Percentiles rank a stretch among this genome's conserved stretches.
Evolutionary conservation across 2,329 filamentous ascomycete species (phyloP).

Genomic region (Didymella glomerata): DNA sequence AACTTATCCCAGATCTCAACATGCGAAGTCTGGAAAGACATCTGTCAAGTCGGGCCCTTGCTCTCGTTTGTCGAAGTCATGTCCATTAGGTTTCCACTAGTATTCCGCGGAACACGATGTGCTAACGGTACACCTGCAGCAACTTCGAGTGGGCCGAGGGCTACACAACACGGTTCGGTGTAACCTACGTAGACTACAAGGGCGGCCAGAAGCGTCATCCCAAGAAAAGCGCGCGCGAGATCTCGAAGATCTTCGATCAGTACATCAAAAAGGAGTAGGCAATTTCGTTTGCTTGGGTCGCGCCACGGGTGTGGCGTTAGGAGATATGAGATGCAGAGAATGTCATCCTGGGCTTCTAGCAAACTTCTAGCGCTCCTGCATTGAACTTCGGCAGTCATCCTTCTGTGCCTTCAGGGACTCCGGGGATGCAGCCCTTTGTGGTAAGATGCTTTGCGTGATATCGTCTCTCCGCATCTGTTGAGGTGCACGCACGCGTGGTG

Average conservation of each 20-base stretch:
- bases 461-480: slow-evolving; percentile 17
- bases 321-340: slow-evolving; percentile 24
- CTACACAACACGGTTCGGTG: slow-evolving; percentile 85
- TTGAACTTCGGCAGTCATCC: slow-evolving; percentile 4
- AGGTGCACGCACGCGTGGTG: slow-evolving; percentile 9
- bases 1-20: background rate
- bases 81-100: slow-evolving; percentile 7
- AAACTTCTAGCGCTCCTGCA: slow-evolving; percentile 33
- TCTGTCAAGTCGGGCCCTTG: slow-evolving; percentile 6
- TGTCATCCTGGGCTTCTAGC: slow-evolving; percentile 28
- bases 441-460: slow-evolving; percentile 15
- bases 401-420: slow-evolving; percentile 2
- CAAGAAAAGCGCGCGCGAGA: slow-evolving; percentile 81
- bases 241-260: slow-evolving; percentile 74
- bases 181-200: slow-evolving; percentile 83
- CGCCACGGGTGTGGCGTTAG: slow-evolving; percentile 28
- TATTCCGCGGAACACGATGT: slow-evolving; percentile 7
- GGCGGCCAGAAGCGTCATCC: slow-evolving; percentile 80
- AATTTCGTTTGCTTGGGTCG: slow-evolving; percentile 11
- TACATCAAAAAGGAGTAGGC: slow-evolving; percentile 69
- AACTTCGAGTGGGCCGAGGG: slow-evolving; percentile 95
- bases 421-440: slow-evolving; percentile 10
- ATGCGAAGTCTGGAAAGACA: background rate
- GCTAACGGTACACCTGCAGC: slow-evolving; percentile 52
- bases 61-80: background rate